Evolutionary conservation across 2,329 filamentous ascomycete species (phyloP), one percentile per base, ranked within the genome.

Genomic region (Aspergillus sp.): DNA sequence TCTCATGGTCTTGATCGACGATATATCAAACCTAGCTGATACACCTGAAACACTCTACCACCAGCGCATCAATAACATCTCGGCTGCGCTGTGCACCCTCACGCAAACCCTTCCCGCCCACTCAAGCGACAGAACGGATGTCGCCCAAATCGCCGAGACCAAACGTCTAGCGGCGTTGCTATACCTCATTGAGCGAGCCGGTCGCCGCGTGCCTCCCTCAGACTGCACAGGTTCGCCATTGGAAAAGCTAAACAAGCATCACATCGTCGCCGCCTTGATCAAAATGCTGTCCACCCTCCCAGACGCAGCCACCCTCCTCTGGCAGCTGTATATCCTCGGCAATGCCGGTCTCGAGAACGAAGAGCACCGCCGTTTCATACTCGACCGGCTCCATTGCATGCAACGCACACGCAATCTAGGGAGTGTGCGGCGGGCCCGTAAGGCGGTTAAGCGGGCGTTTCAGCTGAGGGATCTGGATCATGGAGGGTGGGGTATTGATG

Each of bases 121-220:
- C 19, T 62, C 62, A 3, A 20, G 40, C 4, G 47, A 57, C 13
- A 50, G 57, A 35, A 40, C 53, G 8, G 59, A 61, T 14, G 58
- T 67, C 13, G 45, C 59, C 24, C 55, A 46, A 8, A 64, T 67
- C 17, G 67, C 64, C 3, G 60, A 68, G 24, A 60, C 57, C 7
- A 70, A 70, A 51, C 57, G 64, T 7, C 54, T 66, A 2, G 58
- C 65, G 3, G 62, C 66, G 4, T 49, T 69, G 6, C 53, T 70
- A 8, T 69, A 70, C 53, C 58, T 68, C 2, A 53, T 47, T 7
- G 58, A 63, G 22, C 53, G 58, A 19, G 8, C 26, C 5, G 10
- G 13, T 45, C 11, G 8, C 5, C 6, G 10, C 13, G 17, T 26
- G 22, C 30, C 17, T 17, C 16, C 24, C 9, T 6, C 24, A 14